Percentiles rank a stretch among this genome's conserved stretches.
phyloP scores from a whole-genome alignment of 331 rosid species.

The Malus hybrid region DNA sequence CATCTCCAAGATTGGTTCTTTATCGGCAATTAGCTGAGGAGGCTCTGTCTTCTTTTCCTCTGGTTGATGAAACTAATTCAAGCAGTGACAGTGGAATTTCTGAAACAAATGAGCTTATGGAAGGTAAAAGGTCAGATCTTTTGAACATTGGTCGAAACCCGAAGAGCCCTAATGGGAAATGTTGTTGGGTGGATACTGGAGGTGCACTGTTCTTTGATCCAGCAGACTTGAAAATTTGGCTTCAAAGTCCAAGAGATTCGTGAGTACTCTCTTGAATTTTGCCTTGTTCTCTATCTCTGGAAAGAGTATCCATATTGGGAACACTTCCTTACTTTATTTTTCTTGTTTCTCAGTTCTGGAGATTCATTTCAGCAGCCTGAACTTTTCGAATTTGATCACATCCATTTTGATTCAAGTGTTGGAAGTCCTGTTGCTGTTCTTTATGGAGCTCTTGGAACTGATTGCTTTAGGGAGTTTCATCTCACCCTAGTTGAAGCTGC shows the following conservation, averaged over 20 bases:
- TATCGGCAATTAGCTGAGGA: slow-evolving; percentile 69
- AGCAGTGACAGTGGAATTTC: slow-evolving; percentile 18
- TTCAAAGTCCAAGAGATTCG: slow-evolving; percentile 31
- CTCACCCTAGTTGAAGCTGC: slow-evolving; percentile 63
- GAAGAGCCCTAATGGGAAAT: slow-evolving; percentile 47
- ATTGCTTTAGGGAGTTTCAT: slow-evolving; percentile 83
- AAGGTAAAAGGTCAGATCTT: slow-evolving; percentile 30
- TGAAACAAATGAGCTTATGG: slow-evolving; percentile 18
- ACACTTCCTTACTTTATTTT: not conserved
- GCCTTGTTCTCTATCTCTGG: not conserved
- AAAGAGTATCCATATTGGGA: not conserved
- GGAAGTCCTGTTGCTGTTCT: slow-evolving; percentile 76
- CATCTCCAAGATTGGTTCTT: slow-evolving; percentile 82
- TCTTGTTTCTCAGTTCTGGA: slow-evolving; percentile 33
- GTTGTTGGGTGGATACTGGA: slow-evolving; percentile 93
- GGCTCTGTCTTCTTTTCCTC: slow-evolving; percentile 80
- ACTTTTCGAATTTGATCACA: slow-evolving; percentile 84
- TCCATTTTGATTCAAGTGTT: slow-evolving; percentile 55
- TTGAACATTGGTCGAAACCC: slow-evolving; percentile 43
- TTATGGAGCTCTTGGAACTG: slow-evolving; percentile 86
- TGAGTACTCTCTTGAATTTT: slow-evolving; percentile 23
- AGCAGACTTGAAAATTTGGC: slow-evolving; percentile 50
- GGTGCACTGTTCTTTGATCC: slow-evolving; percentile 52
- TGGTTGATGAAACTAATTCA: slow-evolving; percentile 36
- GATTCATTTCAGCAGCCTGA: slow-evolving; percentile 68